phyloP scores from a whole-genome alignment of 2,329 filamentous ascomycete genomes.

The Berkeleyomyces basicola region DNA sequence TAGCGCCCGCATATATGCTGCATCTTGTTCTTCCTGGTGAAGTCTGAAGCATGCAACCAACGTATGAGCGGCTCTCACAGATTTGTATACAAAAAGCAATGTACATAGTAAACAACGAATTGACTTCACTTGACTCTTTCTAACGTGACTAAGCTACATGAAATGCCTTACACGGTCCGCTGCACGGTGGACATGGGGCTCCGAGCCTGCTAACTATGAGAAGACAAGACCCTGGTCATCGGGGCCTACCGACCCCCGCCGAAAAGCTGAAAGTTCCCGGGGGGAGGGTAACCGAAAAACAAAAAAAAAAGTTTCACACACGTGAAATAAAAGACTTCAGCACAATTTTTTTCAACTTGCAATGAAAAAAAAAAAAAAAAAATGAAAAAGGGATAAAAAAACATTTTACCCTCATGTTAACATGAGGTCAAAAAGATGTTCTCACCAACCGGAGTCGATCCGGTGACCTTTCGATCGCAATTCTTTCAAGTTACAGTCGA shows the following conservation, averaged over 20 bases:
- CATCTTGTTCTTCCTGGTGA: too few species aligned
- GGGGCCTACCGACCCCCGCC: neutral
- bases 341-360: neutral
- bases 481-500: slow-evolving; percentile 10
- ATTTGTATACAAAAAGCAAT: too few species aligned
- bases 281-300: neutral
- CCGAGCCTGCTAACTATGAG: too few species aligned
- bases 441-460: slow-evolving; percentile 10
- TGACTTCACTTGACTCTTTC: too few species aligned
- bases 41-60: too few species aligned
- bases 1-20: too few species aligned
- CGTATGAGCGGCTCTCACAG: too few species aligned
- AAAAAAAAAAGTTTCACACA: neutral
- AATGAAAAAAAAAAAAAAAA: neutral
- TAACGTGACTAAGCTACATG: too few species aligned
- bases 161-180: too few species aligned
- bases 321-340: neutral
- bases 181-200: too few species aligned
- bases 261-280: neutral
- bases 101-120: too few species aligned
- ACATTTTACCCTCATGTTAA: neutral
- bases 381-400: neutral
- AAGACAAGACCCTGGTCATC: too few species aligned
- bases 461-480: neutral
- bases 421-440: neutral